A percentile compares a stretch with the other conserved stretches of the same genome.
These are phyloP conservation scores for Camelina hispida DNA, from an alignment of 345 rosid genomes.

Conservation along the genomic window DNA sequence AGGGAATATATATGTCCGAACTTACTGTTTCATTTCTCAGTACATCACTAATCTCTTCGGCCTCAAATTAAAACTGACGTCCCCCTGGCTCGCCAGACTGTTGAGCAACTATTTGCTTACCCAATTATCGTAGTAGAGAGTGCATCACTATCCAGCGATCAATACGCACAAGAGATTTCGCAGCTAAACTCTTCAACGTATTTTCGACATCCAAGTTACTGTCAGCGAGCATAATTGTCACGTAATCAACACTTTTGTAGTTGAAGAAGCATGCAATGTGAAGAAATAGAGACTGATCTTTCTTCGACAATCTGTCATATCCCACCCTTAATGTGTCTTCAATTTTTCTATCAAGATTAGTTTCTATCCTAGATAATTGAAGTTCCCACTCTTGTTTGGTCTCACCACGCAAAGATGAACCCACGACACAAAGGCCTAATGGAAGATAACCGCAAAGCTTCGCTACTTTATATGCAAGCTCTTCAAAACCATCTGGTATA, in stretches of 20 bases:
- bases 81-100: not conserved
- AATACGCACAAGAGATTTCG: constrained; percentile 33
- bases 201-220: not conserved
- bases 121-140: constrained; percentile 39
- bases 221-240: not conserved
- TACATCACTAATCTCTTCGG: not conserved
- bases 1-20: not conserved
- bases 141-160: constrained; percentile 27
- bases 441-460: constrained; percentile 37
- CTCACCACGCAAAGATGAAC: constrained; percentile 19
- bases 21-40: constrained; percentile 17
- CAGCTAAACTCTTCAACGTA: constrained; percentile 5
- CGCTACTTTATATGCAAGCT: constrained; percentile 6
- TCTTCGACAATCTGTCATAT: constrained; percentile 30
- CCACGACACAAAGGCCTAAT: constrained; percentile 42
- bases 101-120: constrained; percentile 9
- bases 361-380: constrained; percentile 4
- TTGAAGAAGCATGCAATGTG: constrained; percentile 49
- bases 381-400: constrained; percentile 28
- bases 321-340: constrained; percentile 25
- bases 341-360: constrained; percentile 20
- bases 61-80: not conserved
- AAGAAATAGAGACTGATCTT: constrained; percentile 34
- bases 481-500: not conserved
- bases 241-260: not conserved